Conservation (phyloP, 345 rosid genomes). For the Eutrema japonicum region DNA sequence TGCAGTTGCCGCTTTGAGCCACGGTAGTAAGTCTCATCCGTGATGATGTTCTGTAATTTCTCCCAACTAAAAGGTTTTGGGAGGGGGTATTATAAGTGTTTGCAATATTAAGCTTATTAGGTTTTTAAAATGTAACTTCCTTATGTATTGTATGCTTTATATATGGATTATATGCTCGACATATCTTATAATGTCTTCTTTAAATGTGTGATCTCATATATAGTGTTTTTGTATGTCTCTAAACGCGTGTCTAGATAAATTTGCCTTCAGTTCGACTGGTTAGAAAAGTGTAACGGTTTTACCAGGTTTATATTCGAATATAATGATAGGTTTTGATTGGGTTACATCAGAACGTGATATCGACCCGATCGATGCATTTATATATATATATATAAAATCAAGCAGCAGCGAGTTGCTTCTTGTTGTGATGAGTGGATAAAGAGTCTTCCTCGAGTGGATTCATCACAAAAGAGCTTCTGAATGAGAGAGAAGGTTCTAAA, state of each 20-base stretch:
- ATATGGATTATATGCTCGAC: slow-evolving; percentile 31
- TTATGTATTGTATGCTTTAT: slow-evolving; percentile 25
- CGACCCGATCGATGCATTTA: too few relatives aligned
- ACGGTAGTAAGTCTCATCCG: slow-evolving; percentile 34
- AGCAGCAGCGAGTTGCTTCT: slow-evolving; percentile 38
- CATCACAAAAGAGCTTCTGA: slow-evolving; percentile 32
- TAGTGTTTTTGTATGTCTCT: slow-evolving; percentile 14
- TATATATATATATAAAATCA: not conserved
- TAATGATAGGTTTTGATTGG: not conserved
- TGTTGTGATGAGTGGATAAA: slow-evolving; percentile 36
- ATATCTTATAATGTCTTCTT: slow-evolving; percentile 26
- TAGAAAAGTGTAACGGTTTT: not conserved
- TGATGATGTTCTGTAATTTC: slow-evolving; percentile 20
- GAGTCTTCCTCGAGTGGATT: slow-evolving; percentile 37
- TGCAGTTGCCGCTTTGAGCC: slow-evolving; percentile 41
- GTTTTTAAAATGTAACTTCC: slow-evolving; percentile 30
- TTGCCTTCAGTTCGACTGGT: slow-evolving; percentile 2
- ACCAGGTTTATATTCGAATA: not conserved
- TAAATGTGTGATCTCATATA: slow-evolving; percentile 10
- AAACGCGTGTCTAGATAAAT: slow-evolving; percentile 9
- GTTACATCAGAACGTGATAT: too few relatives aligned
- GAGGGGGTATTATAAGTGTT: slow-evolving; percentile 24
- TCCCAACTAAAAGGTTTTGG: slow-evolving; percentile 25
- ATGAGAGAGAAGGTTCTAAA: slow-evolving; percentile 32
- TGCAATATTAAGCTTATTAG: slow-evolving; percentile 32